These are phyloP conservation scores for Venturia carpophila DNA, from an alignment of 2,329 filamentous ascomycete species.

Conservation along the genomic window DNA sequence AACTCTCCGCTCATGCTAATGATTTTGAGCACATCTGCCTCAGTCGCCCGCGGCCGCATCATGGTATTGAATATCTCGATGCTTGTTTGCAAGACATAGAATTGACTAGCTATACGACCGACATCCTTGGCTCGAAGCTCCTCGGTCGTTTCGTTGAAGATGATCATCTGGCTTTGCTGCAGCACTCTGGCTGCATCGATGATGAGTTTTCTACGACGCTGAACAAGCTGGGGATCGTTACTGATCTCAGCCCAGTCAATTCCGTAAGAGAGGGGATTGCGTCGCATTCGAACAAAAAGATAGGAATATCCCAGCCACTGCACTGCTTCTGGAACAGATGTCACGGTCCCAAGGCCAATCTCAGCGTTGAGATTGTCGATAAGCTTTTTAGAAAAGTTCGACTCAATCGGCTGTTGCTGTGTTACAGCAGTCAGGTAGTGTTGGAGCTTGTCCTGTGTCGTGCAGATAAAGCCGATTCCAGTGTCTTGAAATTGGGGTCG, in stretches of 20 bases:
- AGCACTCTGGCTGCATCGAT: slow-evolving; percentile 81
- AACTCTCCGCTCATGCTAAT: slow-evolving; percentile 97
- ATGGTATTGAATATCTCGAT: slow-evolving; percentile 93
- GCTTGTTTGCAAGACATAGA: slow-evolving; percentile 87
- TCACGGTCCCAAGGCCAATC: slow-evolving; percentile 87
- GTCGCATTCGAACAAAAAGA: slow-evolving; percentile 91
- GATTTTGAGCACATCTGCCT: slow-evolving; percentile 92
- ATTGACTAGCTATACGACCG: slow-evolving; percentile 93
- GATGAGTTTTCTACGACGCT: slow-evolving; percentile 74
- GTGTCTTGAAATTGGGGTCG: slow-evolving; percentile 96
- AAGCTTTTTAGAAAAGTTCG: slow-evolving; percentile 85
- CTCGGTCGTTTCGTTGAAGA: slow-evolving; percentile 91
- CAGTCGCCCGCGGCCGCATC: slow-evolving; percentile 79
- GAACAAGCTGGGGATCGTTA: slow-evolving; percentile 81
- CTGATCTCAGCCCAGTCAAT: slow-evolving; percentile 89
- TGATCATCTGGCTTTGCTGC: slow-evolving; percentile 96
- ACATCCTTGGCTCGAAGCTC: slow-evolving; percentile 92
- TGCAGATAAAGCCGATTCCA: slow-evolving; percentile 97
- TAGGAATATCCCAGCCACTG: slow-evolving; percentile 99
- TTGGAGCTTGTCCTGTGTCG: slow-evolving; percentile 82
- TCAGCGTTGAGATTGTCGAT: slow-evolving; percentile 97
- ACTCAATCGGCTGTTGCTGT: slow-evolving; percentile 93
- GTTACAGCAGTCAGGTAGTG: slow-evolving; percentile 93
- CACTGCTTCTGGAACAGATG: slow-evolving; percentile 84
- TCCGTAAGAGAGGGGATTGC: slow-evolving; percentile 83